Conservation (phyloP, 2,329 filamentous ascomycete genomes). For the Neoarthrinium moseri region DNA sequence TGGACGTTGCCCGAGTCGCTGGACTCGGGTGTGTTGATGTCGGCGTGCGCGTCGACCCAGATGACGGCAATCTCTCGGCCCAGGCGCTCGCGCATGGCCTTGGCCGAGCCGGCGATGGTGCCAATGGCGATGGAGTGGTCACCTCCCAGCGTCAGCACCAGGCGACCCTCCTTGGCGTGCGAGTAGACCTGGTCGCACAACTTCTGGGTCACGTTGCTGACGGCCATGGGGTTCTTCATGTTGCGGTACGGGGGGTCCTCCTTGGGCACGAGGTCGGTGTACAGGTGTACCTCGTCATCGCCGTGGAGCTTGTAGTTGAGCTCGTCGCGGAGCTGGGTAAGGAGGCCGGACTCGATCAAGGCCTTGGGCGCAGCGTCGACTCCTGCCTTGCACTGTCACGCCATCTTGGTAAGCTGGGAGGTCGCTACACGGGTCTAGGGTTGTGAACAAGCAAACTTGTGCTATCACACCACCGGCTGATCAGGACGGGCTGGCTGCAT, state of each 20-base stretch:
- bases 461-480: not conserved
- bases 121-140: conserved; percentile 97
- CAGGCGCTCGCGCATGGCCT: conserved; percentile 80
- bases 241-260: conserved; percentile 76
- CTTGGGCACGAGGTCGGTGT: conserved; percentile 70
- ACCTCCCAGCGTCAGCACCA: conserved; percentile 90
- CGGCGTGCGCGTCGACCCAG: conserved; percentile 97
- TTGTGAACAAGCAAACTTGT: conserved; percentile 6
- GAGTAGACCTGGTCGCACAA: conserved; percentile 84
- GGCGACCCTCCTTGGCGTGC: conserved; percentile 77
- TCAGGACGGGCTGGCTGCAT: conserved; percentile 28
- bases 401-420: conserved; percentile 13
- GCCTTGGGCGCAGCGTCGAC: conserved; percentile 89
- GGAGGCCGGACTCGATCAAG: conserved; percentile 83
- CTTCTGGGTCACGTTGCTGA: conserved; percentile 78
- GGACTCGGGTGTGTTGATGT: conserved; percentile 95
- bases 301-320: conserved; percentile 86
- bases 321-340: conserved; percentile 78
- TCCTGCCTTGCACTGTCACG: conserved; percentile 74
- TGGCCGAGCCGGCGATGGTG: conserved; percentile 82
- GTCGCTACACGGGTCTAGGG: conserved; percentile 4
- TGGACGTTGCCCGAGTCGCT: conserved; percentile 92
- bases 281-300: conserved; percentile 79
- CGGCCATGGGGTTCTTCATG: conserved; percentile 92
- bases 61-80: conserved; percentile 87